A percentile compares a stretch with the other conserved stretches of the same genome.
Conservation (phyloP, 2,329 filamentous ascomycete genomes). For the Talaromyces sp. region DNA sequence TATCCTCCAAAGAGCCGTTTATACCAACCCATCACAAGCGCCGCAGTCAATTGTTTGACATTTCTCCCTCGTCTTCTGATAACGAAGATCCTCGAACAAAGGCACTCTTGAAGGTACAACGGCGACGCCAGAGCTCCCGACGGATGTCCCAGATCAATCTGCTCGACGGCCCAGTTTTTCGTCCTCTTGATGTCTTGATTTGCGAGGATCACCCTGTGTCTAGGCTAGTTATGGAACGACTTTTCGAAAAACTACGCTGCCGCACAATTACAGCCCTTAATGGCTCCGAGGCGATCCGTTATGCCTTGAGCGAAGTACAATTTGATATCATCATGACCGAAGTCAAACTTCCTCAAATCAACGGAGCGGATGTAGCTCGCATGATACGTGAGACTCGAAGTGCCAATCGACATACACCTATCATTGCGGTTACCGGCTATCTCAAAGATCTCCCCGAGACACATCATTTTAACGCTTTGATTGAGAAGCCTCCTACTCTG, state of each 20-base stretch:
- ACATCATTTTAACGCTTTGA: constrained; percentile 91
- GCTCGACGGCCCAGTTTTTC: constrained; percentile 77
- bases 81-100: constrained; percentile 93
- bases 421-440: constrained; percentile 95
- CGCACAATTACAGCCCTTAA: constrained; percentile 89
- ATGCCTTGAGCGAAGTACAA: constrained; percentile 94
- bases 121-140: constrained; percentile 90
- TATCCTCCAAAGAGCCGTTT: constrained; percentile 61
- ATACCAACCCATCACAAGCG: constrained; percentile 75
- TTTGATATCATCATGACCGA: constrained; percentile 99
- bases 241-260: constrained; percentile 91
- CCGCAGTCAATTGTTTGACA: constrained; percentile 89
- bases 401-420: constrained; percentile 87
- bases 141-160: constrained; percentile 88
- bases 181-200: constrained; percentile 88
- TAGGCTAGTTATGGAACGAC: constrained; percentile 96
- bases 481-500: constrained; percentile 94
- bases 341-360: constrained; percentile 91
- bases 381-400: constrained; percentile 99
- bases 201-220: constrained; percentile 98
- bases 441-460: constrained; percentile 94
- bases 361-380: constrained; percentile 87
- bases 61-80: constrained; percentile 95
- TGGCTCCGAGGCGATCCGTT: constrained; percentile 86
- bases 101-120: constrained; percentile 83